These are phyloP conservation scores for Orbilia quercus DNA, from an alignment of 2,329 filamentous ascomycete species.

Conservation along the genomic window DNA sequence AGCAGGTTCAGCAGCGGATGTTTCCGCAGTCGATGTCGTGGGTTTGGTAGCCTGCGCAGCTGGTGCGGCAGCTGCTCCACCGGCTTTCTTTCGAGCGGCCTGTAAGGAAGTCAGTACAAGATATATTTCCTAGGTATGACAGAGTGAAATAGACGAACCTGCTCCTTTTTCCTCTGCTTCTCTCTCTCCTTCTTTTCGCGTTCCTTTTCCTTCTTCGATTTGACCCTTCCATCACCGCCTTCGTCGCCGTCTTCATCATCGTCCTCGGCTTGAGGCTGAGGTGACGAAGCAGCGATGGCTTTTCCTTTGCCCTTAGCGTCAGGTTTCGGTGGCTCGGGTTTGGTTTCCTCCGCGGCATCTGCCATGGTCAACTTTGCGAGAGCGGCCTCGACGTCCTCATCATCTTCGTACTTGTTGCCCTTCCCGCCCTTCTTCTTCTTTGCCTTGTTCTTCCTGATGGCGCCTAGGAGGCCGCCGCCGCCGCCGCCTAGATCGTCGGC, in stretches of 20 bases:
- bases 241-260: conserved; percentile 68
- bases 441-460: conserved; percentile 81
- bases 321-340: conserved; percentile 64
- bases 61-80: conserved; percentile 65
- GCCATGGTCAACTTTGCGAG: conserved; percentile 51
- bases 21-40: conserved; percentile 61
- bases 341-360: conserved; percentile 63
- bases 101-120: conserved; percentile 61
- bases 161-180: conserved; percentile 98
- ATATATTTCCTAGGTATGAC: neutral
- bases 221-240: conserved; percentile 73
- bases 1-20: conserved; percentile 60
- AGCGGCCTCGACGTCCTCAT: conserved; percentile 57
- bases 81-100: conserved; percentile 85
- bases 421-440: conserved; percentile 86
- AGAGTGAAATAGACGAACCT: conserved; percentile 69
- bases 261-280: conserved; percentile 58
- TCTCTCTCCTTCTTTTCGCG: conserved; percentile 97
- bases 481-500: conserved; percentile 69
- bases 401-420: conserved; percentile 58
- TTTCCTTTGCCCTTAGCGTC: conserved; percentile 71
- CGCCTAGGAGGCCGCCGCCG: conserved; percentile 78
- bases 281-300: conserved; percentile 62
- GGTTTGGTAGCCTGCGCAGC: conserved; percentile 66
- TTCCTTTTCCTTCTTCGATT: conserved; percentile 99